Conservation (phyloP, 139 green algal species). For the Chlamydomonas sp. region DNA sequence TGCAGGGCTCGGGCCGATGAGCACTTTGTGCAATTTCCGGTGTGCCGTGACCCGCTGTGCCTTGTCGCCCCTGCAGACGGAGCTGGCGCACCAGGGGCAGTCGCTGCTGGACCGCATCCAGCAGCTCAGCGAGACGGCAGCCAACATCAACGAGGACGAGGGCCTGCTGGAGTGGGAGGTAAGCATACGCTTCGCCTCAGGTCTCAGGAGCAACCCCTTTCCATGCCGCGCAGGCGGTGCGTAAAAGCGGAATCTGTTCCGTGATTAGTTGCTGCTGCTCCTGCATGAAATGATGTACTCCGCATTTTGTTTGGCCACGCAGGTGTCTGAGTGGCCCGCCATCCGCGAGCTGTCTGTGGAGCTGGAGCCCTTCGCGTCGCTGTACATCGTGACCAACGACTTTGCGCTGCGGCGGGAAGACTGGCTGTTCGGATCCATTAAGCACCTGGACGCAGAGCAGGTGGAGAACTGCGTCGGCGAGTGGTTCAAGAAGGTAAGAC, state of each 20-base stretch:
- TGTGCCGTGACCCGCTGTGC: no score
- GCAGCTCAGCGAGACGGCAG: slow-evolving; percentile 41
- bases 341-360: slow-evolving; percentile 45
- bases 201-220: no score
- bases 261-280: neutral
- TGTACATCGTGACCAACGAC: slow-evolving; percentile 47
- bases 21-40: no score
- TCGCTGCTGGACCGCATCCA: slow-evolving; percentile 46
- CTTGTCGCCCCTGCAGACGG: slow-evolving; percentile 22
- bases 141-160: slow-evolving; percentile 58
- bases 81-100: slow-evolving; percentile 46
- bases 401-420: slow-evolving; percentile 44
- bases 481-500: slow-evolving; percentile 51
- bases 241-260: no score
- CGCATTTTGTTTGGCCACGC: neutral
- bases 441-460: slow-evolving; percentile 56
- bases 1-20: no score
- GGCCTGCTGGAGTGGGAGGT: slow-evolving; percentile 56
- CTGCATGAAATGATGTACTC: neutral
- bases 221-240: no score
- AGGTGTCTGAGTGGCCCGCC: slow-evolving; percentile 40
- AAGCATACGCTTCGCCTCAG: neutral
- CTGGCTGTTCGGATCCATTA: slow-evolving; percentile 63
- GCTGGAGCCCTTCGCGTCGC: slow-evolving; percentile 52
- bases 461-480: slow-evolving; percentile 57